Evolutionary conservation across 1,139 yeast genomes (phyloP), one percentile per base, ranked within the genome.

Genomic region (Lizanozyma gosingica): DNA sequence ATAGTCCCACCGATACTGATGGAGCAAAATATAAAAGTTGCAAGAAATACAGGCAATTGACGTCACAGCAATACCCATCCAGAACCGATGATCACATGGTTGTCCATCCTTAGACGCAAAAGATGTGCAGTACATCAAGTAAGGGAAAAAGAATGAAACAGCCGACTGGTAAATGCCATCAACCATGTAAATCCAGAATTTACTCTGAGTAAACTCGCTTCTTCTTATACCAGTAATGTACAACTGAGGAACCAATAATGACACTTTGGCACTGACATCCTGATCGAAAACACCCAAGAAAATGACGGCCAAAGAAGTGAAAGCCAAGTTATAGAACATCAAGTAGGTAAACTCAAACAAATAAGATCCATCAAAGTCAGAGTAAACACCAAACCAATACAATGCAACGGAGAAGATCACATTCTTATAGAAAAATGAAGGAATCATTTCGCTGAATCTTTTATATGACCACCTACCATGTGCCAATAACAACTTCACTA

Each of bases 401-500:
- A 88, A 68, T 0, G 97, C 82, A 53, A 90, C 58, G 0, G 95
- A 81, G 67, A 88, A 92, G 51, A 86, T 82, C 42, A 86, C 88
- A 58, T 92, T 92, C 63, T 92, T 92, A 67, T 82, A 92, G 56
- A 92, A 92, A 65, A 92, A 87, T 55, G 82, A 76, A 27, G 97
- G 97, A 56, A 88, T 83, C 95, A 90, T 88, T 60, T 90, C 97
- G 34, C 95, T 79, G 40, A 92, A 69, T 50, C 97, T 71, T 55
- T 83, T 84, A 59, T 92, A 92, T 1, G 95, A 84, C 97, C 97
- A 92, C 59, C 97, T 76, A 34, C 98, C 98, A 64, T 92, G 98
- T 18, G 87, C 94, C 42, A 92, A 65, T 40, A 92, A 65, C 49
- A 92, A 68, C 51, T 90, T 74, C 0, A 87, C 76, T 56, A 92